A percentile compares a stretch with the other conserved stretches of the same genome.
These are phyloP conservation scores for Bretschneidera sinensis DNA, from an alignment of 345 rosid species.

Conservation along the genomic window DNA sequence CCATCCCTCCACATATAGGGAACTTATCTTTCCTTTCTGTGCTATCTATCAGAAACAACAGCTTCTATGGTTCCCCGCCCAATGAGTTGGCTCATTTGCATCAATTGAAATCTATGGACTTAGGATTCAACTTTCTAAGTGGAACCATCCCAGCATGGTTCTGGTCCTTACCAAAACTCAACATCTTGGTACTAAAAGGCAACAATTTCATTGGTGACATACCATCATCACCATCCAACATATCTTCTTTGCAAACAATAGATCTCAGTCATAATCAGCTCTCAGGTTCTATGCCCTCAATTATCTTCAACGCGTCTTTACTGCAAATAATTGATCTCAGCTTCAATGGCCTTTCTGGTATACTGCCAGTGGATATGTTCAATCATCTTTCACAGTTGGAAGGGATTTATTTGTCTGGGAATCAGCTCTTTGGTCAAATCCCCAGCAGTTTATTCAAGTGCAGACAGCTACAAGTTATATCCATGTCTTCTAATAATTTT, in stretches of 20 bases:
- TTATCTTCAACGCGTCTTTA: neutral
- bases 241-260: neutral
- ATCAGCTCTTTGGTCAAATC: neutral
- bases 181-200: neutral
- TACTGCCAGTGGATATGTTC: neutral
- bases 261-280: neutral
- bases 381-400: neutral
- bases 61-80: neutral
- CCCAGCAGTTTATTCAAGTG: neutral
- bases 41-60: conserved; percentile 7
- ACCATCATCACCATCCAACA: neutral
- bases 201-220: conserved; percentile 16
- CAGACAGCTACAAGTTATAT: neutral
- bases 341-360: neutral
- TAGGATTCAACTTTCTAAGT: neutral
- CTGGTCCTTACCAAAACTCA: conserved; percentile 1
- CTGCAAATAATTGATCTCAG: neutral
- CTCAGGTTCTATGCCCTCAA: neutral
- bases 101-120: neutral
- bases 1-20: conserved; percentile 18
- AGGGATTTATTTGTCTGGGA: neutral
- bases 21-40: conserved; percentile 7
- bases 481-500: neutral
- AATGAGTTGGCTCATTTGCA: neutral
- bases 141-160: conserved; percentile 14